Percentiles rank a stretch among this genome's conserved stretches.
Conservation (phyloP, 106 monocot species). For the Dendrobium officinale region DNA sequence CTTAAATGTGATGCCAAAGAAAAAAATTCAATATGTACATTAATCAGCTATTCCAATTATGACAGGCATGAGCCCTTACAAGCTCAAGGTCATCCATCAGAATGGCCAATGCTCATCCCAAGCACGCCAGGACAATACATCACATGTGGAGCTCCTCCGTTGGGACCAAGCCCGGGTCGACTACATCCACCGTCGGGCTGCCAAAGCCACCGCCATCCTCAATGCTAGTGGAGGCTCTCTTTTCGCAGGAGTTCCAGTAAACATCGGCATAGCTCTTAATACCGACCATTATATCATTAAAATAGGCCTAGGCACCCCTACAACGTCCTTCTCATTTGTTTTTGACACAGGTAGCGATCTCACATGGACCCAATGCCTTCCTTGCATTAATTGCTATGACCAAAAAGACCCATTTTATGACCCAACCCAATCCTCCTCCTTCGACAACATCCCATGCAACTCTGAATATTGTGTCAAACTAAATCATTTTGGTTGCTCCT, state of each 20-base stretch:
- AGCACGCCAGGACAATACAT: background rate
- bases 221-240: background rate
- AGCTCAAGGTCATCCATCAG: conserved; percentile 9
- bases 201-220: background rate
- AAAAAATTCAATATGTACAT: too few species aligned
- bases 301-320: conserved; percentile 13
- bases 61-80: background rate
- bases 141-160: conserved; percentile 9
- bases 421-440: too few species aligned
- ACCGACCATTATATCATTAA: conserved; percentile 7
- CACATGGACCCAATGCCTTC: conserved; percentile 20
- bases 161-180: conserved; percentile 10
- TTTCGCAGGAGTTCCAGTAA: background rate
- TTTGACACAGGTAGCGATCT: conserved; percentile 28
- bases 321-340: background rate
- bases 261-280: background rate
- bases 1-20: too few species aligned
- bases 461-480: conserved; percentile 12
- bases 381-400: background rate
- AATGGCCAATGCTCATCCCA: conserved; percentile 16
- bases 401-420: too few species aligned
- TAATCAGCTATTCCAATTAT: too few species aligned
- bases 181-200: background rate
- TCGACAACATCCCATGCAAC: too few species aligned
- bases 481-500: background rate